phyloP scores from a whole-genome alignment of 1,139 yeast species.

The Candida freyschussii region DNA sequence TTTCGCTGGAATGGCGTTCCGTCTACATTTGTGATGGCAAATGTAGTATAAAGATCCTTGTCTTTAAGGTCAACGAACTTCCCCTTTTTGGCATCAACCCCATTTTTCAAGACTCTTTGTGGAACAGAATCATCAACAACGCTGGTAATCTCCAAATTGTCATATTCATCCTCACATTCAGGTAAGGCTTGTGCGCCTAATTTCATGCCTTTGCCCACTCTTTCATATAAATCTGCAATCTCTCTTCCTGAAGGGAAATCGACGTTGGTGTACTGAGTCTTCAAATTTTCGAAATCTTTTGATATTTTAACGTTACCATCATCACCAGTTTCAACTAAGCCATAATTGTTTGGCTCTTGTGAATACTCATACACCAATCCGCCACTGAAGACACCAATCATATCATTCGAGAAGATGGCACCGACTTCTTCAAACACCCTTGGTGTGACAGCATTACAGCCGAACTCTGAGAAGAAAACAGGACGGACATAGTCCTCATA shows the following conservation, averaged over 20 bases:
- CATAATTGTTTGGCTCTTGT: slow-evolving; percentile 85
- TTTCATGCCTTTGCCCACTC: slow-evolving; percentile 29
- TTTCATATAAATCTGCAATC: slow-evolving; percentile 23
- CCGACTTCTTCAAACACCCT: slow-evolving; percentile 76
- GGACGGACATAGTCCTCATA: slow-evolving; percentile 70
- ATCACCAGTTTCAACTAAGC: slow-evolving; percentile 60
- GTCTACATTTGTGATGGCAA: slow-evolving; percentile 34
- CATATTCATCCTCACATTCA: slow-evolving; percentile 42
- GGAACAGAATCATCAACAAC: slow-evolving; percentile 48
- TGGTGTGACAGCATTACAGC: slow-evolving; percentile 83
- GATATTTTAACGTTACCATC: slow-evolving; percentile 53
- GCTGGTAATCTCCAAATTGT: slow-evolving; percentile 45
- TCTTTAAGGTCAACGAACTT: slow-evolving; percentile 40
- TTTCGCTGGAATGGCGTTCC: slow-evolving; percentile 28
- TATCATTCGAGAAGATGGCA: slow-evolving; percentile 63
- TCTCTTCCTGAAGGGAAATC: slow-evolving; percentile 27
- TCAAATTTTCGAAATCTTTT: slow-evolving; percentile 50
- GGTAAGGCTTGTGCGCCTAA: slow-evolving; percentile 30
- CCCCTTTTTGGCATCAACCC: slow-evolving; percentile 45
- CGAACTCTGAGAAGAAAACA: slow-evolving; percentile 85
- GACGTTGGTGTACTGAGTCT: slow-evolving; percentile 39
- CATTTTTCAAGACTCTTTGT: slow-evolving; percentile 39
- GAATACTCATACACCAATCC: slow-evolving; percentile 91
- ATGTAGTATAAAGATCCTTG: slow-evolving; percentile 36
- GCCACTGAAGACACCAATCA: slow-evolving; percentile 83